Evolutionary conservation across 371 early-diverging fungal species (phyloP), one percentile per base, ranked within the genome.

Genomic region (Mucor saturninus): DNA sequence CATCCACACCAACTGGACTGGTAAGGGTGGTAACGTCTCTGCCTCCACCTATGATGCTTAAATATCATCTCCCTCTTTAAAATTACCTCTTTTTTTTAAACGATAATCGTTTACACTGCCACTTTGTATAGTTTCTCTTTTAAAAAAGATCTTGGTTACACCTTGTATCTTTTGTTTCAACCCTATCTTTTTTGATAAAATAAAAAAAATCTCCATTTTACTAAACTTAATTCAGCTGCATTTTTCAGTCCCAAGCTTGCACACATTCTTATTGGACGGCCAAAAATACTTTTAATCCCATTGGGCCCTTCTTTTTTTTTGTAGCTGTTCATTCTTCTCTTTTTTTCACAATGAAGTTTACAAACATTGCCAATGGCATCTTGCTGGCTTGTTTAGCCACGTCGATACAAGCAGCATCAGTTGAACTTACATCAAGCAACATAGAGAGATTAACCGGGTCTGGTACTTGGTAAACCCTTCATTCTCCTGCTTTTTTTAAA

Each of bases 1-100:
- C 75, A 75, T 93, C 64, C 98, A 97, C 90, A 92, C 95, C 83
- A 98, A 98, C 94, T 98, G 98, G 98, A 93, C 93, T 57, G 92
- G 93, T 60, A 87, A 87, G 60, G 93, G 92, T 71, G 93, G 92
- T 73, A 88, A 90, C 56, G 91, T 92, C 56, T 81, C 85, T 50
- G 79, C 76, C 38, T 75, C 79, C n/a, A 79, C 75, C 14, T 79
- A 79, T 42, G 68, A 72, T 54, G 79, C 76, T 51, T 79, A 72
- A 76, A 57, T 54, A 50, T 29, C 28, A 50, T 10, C 31, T 30
- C 28, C 13, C 30, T 49, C 30, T 49, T 30, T 29, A 21, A 21
- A 21, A 10, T 30, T 28, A 29, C 30, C 49, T 50, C 50, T 26
- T 26, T 48, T 48, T 50, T 50, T 8, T 50, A 14, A 13, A 50